phyloP scores from a whole-genome alignment of 257 asterid genomes.

The Henckelia pumila region DNA sequence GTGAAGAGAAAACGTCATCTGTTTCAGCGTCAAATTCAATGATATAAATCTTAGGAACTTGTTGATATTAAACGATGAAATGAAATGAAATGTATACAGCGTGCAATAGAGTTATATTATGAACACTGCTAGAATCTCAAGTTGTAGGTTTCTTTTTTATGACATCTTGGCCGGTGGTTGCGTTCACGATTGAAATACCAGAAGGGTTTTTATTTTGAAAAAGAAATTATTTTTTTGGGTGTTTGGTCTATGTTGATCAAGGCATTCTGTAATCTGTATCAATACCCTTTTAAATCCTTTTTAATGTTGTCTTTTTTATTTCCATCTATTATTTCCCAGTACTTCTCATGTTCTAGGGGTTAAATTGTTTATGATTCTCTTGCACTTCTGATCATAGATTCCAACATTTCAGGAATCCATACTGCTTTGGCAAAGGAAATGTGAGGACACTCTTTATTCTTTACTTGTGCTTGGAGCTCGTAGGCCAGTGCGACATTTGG shows the following conservation, averaged over 20 bases:
- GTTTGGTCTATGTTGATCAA: constrained; percentile 11
- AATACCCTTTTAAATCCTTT: too few relatives aligned
- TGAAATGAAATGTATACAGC: neutral
- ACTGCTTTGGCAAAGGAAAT: constrained; percentile 77
- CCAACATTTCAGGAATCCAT: constrained; percentile 66
- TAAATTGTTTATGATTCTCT: neutral
- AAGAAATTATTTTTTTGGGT: constrained; percentile 7
- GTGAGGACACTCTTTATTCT: constrained; percentile 92
- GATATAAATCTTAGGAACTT: neutral
- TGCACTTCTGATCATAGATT: constrained; percentile 18
- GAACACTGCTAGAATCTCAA: neutral
- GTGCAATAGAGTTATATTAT: neutral
- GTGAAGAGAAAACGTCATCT: neutral
- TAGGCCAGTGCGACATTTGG: constrained; percentile 93
- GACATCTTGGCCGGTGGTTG: constrained; percentile 16
- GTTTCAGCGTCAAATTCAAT: constrained; percentile 11
- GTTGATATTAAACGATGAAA: constrained; percentile 7
- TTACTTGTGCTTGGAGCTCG: constrained; percentile 89
- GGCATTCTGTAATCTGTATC: neutral
- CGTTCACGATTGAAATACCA: neutral
- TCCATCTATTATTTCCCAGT: neutral
- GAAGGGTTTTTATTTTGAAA: neutral
- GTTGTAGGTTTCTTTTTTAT: constrained; percentile 13
- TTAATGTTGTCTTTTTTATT: neutral
- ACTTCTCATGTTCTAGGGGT: constrained; percentile 1